Base-by-base conservation (phyloP, 202 grass and related monocot species). In the Bolboschoenoplectus hybrid region DNA sequence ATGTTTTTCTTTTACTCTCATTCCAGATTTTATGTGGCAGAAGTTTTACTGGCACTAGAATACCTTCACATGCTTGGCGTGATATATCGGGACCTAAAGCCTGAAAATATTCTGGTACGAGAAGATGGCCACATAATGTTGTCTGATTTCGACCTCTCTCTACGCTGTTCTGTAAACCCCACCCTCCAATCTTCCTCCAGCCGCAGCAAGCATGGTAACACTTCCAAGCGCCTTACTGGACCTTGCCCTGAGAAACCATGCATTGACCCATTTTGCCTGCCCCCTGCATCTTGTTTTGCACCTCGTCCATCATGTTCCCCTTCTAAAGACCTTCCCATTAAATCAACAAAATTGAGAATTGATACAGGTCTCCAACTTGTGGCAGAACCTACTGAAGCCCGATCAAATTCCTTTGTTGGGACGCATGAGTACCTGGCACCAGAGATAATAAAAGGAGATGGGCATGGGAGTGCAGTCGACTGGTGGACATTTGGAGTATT, bases 71-170 rank as follows among this genome's bases (percentile, higher is more conserved):
- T 98, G 97, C 63, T 96, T 41, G 97, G 97, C 16, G 91, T 98
- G 44, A 96, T 98, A 85, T 98, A 98, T 67, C 90, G 97, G 49
- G 97, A 98, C 85, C 90, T 98, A 45, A 98, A 98, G 81, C 96
- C 96, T 40, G 96, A 98, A 74, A 98, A 98, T 74, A 94, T 98
- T 68, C 86, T 96, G 51, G 93, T 98, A 81, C 93, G 96, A 32
- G 93, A 94, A 77, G 96, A 98, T 73, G 96, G 96, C 20, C 96
- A 98, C 81, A 98, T 98, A 67, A 98, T 98, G 96, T 81, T 98
- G 40, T 98, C 96, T 0, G 96, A 98, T 81, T 98, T 98, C 75
- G 96, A 98, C 81, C 89, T 98, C 14, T 98, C 96, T 38, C 87
- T 98, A 39, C 90, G 96, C 71, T 98, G 97, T 65, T 91, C 93